Percentiles rank a stretch among this genome's conserved stretches.
phyloP scores from a whole-genome alignment of 257 asterid genomes.

The Solanum raphanifolium region DNA sequence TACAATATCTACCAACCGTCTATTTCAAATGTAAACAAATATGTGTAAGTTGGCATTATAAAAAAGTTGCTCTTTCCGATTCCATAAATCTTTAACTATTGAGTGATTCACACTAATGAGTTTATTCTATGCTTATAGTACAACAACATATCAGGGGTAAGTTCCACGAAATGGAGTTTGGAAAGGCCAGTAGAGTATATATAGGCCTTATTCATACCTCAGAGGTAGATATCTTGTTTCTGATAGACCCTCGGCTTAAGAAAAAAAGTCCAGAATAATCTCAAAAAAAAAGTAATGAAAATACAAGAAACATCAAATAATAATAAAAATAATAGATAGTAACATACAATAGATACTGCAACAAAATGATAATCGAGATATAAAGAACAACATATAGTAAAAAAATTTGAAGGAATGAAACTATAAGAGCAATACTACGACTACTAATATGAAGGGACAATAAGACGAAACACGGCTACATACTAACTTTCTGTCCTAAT shows the following conservation, averaged over 20 bases:
- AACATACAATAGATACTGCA: neutral
- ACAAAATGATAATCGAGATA: neutral
- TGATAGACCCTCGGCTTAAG: neutral
- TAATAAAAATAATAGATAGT: neutral
- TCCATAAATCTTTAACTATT: neutral
- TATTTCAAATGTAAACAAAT: neutral
- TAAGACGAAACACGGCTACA: neutral
- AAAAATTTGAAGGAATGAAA: neutral
- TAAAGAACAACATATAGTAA: neutral
- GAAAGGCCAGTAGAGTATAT: neutral
- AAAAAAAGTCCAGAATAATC: neutral
- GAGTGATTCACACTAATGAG: neutral
- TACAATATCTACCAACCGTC: neutral
- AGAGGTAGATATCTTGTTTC: neutral
- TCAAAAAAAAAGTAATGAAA: neutral
- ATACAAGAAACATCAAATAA: neutral
- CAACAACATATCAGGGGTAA: neutral
- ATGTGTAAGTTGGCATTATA: neutral
- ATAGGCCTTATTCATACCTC: neutral
- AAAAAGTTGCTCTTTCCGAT: neutral
- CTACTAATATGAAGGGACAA: neutral
- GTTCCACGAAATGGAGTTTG: neutral
- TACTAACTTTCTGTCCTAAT: neutral
- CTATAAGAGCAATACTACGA: neutral
- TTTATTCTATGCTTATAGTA: neutral